Evolutionary conservation across 2,329 filamentous ascomycete species (phyloP).

Genomic region (Pestalotiopsis sp.): DNA sequence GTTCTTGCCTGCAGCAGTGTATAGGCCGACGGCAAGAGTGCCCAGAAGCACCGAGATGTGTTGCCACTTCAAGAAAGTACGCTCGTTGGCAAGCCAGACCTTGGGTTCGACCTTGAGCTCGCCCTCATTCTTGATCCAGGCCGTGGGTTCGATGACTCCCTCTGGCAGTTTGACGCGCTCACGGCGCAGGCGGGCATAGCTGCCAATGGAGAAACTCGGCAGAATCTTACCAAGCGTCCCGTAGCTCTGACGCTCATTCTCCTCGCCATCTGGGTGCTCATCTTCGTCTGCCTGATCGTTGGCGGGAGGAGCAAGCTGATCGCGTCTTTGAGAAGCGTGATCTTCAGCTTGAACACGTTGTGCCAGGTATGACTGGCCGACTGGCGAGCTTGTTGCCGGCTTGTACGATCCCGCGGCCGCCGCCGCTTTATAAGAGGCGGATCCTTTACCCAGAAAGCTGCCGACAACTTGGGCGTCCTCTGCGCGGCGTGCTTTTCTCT

Average conservation of each 20-base stretch:
- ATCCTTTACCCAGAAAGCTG: slow-evolving; percentile 70
- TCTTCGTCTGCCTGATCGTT: slow-evolving; percentile 23
- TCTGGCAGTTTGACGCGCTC: slow-evolving; percentile 68
- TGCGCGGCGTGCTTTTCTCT: slow-evolving; percentile 76
- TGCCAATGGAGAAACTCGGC: slow-evolving; percentile 80
- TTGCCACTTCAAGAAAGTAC: slow-evolving; percentile 98
- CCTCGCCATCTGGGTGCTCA: slow-evolving; percentile 28
- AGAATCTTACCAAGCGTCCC: slow-evolving; percentile 69
- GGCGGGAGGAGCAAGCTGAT: slow-evolving; percentile 11
- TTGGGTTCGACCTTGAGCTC: slow-evolving; percentile 94
- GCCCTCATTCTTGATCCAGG: slow-evolving; percentile 94
- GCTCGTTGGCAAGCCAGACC: slow-evolving; percentile 97
- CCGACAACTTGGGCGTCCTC: slow-evolving; percentile 90
- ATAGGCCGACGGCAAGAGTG: slow-evolving; percentile 79
- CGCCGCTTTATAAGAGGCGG: slow-evolving; percentile 33
- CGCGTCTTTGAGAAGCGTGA: background rate
- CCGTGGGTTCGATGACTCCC: slow-evolving; percentile 81
- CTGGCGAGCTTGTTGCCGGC: slow-evolving; percentile 66
- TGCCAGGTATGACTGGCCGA: slow-evolving; percentile 66
- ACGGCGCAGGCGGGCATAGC: slow-evolving; percentile 66
- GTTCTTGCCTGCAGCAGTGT: slow-evolving; percentile 84
- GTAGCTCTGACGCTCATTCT: slow-evolving; percentile 34
- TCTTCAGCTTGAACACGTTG: slow-evolving; percentile 56
- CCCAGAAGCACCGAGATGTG: slow-evolving; percentile 90
- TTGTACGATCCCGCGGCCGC: slow-evolving; percentile 51